Evolutionary conservation across 768 basidiomycete genomes (phyloP), one percentile per base, ranked within the genome.

Genomic region (Lepiota venenata): DNA sequence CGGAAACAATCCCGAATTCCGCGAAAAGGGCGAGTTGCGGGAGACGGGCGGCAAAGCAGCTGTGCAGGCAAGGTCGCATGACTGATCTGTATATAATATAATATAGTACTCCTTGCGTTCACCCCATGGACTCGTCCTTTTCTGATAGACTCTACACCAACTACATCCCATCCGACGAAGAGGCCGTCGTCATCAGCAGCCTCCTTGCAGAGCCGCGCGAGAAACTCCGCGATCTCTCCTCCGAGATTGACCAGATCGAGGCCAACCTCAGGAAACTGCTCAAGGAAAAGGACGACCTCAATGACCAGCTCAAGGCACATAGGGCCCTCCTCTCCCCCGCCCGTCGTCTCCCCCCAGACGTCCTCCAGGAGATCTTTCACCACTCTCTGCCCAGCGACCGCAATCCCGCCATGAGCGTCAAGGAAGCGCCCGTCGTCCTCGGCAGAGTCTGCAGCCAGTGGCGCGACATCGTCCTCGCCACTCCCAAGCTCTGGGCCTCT

Each of bases 11-110:
- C 64, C 73, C 0, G 81, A 76, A 6, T 48, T 80, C 65, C 77
- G 81, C 47, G 82, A 83, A 66, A 79, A 71, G 61, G 85, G 84
- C 14, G 77, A 79, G 57, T 63, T 84, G 27, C 74, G 84, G 35
- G 76, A 55, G 32, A 41, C 46, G 12, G 78, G 76, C 6, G 81
- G 81, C 0, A 82, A 79, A 63, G 69, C 67, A 9, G 81, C 78
- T 9, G 74, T 61, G 2, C 63, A 58, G 7, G 76, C 74, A 1
- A 63, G 66, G 27, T 73, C 77, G 10, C 66, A 74, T 10, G 47
- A 47, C 36, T 55, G 47, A 55, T 29, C n/a, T 18, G 15, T 35
- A 32, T 32, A 9, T 11, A 32, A 11, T 32, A 11, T 32, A 8
- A 32, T 9, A 32, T 32, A 32, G n/a, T n/a, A n/a, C n/a, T n/a